phyloP scores from a whole-genome alignment of 2,329 filamentous ascomycete species.

The Xylaria sp. region DNA sequence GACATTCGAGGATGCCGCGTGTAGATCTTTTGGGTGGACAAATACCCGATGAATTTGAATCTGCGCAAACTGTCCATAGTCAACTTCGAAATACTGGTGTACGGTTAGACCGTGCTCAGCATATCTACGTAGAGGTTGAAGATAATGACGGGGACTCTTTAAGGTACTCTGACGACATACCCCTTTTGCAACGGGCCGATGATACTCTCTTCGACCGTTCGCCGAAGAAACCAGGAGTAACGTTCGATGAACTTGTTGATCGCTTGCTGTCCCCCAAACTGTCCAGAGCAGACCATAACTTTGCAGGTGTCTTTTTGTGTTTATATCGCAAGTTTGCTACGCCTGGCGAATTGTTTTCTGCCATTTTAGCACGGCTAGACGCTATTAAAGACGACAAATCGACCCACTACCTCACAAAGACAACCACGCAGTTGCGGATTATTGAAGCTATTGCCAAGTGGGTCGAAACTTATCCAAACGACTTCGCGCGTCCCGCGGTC shows the following conservation, averaged over 20 bases:
- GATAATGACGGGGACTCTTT: slow-evolving; percentile 73
- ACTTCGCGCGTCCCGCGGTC: slow-evolving; percentile 83
- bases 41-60: slow-evolving; percentile 52
- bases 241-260: slow-evolving; percentile 79
- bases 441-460: slow-evolving; percentile 86
- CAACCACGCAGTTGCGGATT: slow-evolving; percentile 80
- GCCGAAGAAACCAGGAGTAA: slow-evolving; percentile 58
- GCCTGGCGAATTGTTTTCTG: slow-evolving; percentile 76
- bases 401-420: slow-evolving; percentile 75
- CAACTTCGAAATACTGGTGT: slow-evolving; percentile 59
- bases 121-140: slow-evolving; percentile 66
- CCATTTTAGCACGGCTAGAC: slow-evolving; percentile 79
- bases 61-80: slow-evolving; percentile 53
- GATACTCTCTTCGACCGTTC: slow-evolving; percentile 64
- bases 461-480: slow-evolving; percentile 88
- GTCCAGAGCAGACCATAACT: slow-evolving; percentile 88
- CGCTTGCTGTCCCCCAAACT: slow-evolving; percentile 82
- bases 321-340: slow-evolving; percentile 93
- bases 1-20: slow-evolving; percentile 55
- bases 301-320: slow-evolving; percentile 86
- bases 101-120: slow-evolving; percentile 54
- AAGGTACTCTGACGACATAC: slow-evolving; percentile 69
- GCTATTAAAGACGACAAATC: slow-evolving; percentile 68
- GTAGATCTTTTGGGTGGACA: slow-evolving; percentile 50
- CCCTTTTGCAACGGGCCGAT: slow-evolving; percentile 69